These are phyloP conservation scores for Miamiensis avidus DNA, from an alignment of 169 alveolate species.

Conservation along the genomic window DNA sequence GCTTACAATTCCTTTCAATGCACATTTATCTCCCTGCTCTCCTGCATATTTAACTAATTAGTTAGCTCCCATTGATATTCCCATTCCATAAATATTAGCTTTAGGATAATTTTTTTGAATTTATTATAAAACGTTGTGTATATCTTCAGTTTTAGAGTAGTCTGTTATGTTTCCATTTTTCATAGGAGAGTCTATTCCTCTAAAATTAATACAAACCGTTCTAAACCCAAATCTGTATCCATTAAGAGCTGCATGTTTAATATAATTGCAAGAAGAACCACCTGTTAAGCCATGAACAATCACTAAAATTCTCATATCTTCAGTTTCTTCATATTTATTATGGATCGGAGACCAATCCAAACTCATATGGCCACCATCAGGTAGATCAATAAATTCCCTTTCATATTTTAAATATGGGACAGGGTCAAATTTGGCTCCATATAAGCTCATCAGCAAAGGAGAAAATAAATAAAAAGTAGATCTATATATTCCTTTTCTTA, in stretches of 20 bases:
- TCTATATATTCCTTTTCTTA: slow-evolving; percentile 15
- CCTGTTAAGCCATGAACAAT: slow-evolving; percentile 50
- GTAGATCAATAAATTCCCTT: slow-evolving; percentile 36
- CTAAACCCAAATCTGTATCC: slow-evolving; percentile 35
- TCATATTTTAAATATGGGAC: slow-evolving; percentile 20
- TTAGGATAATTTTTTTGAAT: slow-evolving; percentile 35
- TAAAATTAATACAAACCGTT: slow-evolving; percentile 40
- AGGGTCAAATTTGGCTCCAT: slow-evolving; percentile 25
- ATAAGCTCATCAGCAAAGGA: slow-evolving; percentile 9
- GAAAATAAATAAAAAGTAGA: slow-evolving; percentile 8
- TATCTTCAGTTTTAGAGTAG: slow-evolving; percentile 26
- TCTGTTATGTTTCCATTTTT: slow-evolving; percentile 34
- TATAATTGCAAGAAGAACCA: slow-evolving; percentile 44
- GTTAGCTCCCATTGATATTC: slow-evolving; percentile 49
- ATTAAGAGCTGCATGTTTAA: slow-evolving; percentile 26
- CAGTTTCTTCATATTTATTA: slow-evolving; percentile 2
- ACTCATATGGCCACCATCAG: slow-evolving; percentile 46
- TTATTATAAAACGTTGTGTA: slow-evolving; percentile 17
- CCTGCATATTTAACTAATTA: slow-evolving; percentile 38
- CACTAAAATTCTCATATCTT: slow-evolving; percentile 17
- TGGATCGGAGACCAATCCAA: slow-evolving; percentile 34
- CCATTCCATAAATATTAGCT: slow-evolving; percentile 40
- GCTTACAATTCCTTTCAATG: slow-evolving; percentile 33
- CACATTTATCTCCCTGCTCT: slow-evolving; percentile 26
- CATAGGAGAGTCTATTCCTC: slow-evolving; percentile 25